Evolutionary conservation across 768 basidiomycete species (phyloP), one percentile per base, ranked within the genome.

Genomic region (Cantharellus anzutake): DNA sequence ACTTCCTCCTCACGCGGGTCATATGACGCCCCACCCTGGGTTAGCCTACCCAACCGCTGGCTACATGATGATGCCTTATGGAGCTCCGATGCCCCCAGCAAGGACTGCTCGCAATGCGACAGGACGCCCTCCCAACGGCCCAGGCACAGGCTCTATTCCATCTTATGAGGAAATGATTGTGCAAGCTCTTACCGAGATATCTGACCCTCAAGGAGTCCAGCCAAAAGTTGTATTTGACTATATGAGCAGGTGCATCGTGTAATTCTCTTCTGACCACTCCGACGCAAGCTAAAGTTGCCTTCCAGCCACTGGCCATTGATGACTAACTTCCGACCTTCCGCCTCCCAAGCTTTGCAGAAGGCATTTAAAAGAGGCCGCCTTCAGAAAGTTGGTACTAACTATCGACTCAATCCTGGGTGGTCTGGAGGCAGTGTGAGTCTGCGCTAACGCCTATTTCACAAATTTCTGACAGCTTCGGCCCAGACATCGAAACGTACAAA

Each of bases 161-260:
- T 85, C 83, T 63, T 92, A 92, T 60, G 88, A 92, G 66, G 88
- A 91, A 63, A 92, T 92, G 89, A 85, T 91, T 16, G 84, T 83
- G 5, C 84, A 86, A 66, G 87, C 86, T 0, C 71, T 92, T 35
- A 70, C 73, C 11, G 83, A 82, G 59, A 75, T 78, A 50, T 73
- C 71, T 4, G 85, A 87, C 60, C 74, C 80, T 1, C 84, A 91
- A 52, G 89, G 89, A 16, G 78, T 79, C 59, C 82, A 82, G 4
- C 89, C 89, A n/a, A 90, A 86, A 68, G 80, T 81, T 61, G 66
- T 92, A 39, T 92, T 88, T 68, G 72, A 78, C 3, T 87, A 84
- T 84, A 92, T 92, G 84, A 82, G 82, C 2, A 73, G 63, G 69
- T 69, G 51, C 48, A 64, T 61, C 2, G 11, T 48, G 57, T 5